Base-by-base conservation (phyloP, 345 rosid genomes). In the Nasturtium officinale region DNA sequence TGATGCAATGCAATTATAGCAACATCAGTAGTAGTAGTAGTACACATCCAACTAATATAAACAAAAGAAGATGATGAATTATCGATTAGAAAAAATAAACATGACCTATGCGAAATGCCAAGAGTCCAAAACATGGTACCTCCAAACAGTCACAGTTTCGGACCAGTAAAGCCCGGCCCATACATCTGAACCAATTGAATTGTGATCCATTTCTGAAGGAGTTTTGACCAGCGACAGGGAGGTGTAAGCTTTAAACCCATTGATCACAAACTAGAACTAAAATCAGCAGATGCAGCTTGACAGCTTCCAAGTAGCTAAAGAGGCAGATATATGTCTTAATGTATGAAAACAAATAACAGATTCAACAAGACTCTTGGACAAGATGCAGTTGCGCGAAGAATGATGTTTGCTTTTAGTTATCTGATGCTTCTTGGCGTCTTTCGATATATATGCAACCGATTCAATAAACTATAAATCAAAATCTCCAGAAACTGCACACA, bases 1-100 rank as follows among this genome's bases (percentile, higher is more conserved):
- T 26, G 67, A 69, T 45, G 56, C 48, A 70, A 21, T 32, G 48
- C 37, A n/a, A 58, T 46, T 23, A 46, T 45, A 35, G 25, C 29
- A 33, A 48, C 74, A 59, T 58, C 50, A 46, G 17, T 26, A 26
- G 28, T 26, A 46, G 17, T 26, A 26, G 28, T 26, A 26, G 28
- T 21, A 32, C 33, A 69, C 46, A 48, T 55, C 62, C n/a, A 60
- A 71, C 48, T 9, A 50, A 33, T 20, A 18, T 9, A 63, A 42
- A 42, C 12, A 16, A 4, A 20, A 48, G 18, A 48, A 35, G 20
- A 55, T 13, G 17, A 28, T 7, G 26, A 45, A 1, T 26, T 7
- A n/a, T 29, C 17, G 17, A 28, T 9, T 15, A 35, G n/a, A 54
- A 10, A 67, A 18, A 61, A 50, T 29, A 1, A 53, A 15, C 37